Evolutionary conservation across 495 filamentous ascomycete species (phyloP).

Genomic region (Lasiosphaeria ovina): DNA sequence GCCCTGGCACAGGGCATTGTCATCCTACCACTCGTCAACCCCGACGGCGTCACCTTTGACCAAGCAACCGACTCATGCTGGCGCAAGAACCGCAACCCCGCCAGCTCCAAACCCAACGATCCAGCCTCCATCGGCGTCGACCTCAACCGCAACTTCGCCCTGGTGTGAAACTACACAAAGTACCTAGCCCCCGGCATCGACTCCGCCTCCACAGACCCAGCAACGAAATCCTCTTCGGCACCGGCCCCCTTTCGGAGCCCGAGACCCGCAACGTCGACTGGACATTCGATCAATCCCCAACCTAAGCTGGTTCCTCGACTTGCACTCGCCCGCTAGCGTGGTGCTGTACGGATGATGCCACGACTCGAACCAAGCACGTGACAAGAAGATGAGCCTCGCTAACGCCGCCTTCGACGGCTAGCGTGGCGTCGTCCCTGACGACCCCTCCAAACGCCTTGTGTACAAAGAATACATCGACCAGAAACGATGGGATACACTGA

Average conservation of each 20-base stretch:
- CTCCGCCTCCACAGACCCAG: not conserved
- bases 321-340: constrained; percentile 5
- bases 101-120: not conserved
- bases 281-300: constrained; percentile 8
- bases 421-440: constrained; percentile 11
- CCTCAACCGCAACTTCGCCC: constrained; percentile 13
- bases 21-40: constrained; percentile 10
- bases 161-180: constrained; percentile 10
- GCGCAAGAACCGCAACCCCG: constrained; percentile 14
- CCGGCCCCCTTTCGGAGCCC: constrained; percentile 11
- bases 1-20: constrained; percentile 9
- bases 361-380: constrained; percentile 12
- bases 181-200: not conserved
- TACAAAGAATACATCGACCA: constrained; percentile 14
- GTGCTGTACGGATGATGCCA: constrained; percentile 13
- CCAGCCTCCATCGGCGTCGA: constrained; percentile 4
- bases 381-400: not conserved
- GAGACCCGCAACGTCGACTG: constrained; percentile 14
- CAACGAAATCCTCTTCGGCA: constrained; percentile 5
- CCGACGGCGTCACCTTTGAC: constrained; percentile 13
- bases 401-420: constrained; percentile 14
- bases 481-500: constrained; percentile 4
- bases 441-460: not conserved
- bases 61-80: constrained; percentile 13
- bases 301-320: constrained; percentile 12